Evolutionary conservation across 1,139 yeast genomes (phyloP), one percentile per base, ranked within the genome.

Genomic region (Saccharomycopsis crataegensis): DNA sequence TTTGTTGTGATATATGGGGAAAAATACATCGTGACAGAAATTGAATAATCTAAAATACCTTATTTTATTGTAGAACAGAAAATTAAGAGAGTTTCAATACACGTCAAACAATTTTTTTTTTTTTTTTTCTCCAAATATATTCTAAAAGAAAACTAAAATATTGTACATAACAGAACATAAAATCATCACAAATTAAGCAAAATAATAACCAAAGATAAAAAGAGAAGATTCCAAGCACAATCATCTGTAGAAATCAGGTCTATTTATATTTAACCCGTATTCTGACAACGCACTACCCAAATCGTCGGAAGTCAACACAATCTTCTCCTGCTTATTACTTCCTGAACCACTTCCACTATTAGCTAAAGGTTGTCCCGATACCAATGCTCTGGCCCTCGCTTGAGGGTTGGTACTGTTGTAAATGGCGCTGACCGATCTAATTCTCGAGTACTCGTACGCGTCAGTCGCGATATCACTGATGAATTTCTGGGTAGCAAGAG

Each of bases 401-500:
- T 88, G 96, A 3, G 96, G 96, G 64, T 89, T 89, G 46, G 88
- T 77, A 1, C 95, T 83, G 62, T 85, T 83, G 62, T 88, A 85
- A 22, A 88, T 95, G 0, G 96, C 83, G 6, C 89, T 79, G 8
- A 90, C 77, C 31, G 91, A 87, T 58, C 98, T 77, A 61, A 94
- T 93, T 58, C 98, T 75, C 9, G 96, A 86, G 66, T 89, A 91
- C 65, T 94, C 99, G 67, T 89, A 93, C 0, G 99, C 98, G 67
- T 94, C 98, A 22, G 91, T 90, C 1, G 99, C 96, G 43, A 94
- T 84, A 66, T 93, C 99, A 57, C 93, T 83, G 38, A 94, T 79
- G 66, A 94, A 94, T 66, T 94, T 93, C 64, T 94, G 99, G 0
- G 99, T 91, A 0, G 99, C 98, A 55, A 94, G 73, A 0, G 98